Conservation (phyloP, 2,329 filamentous ascomycete genomes). For the Didymosphaeria variabile region DNA sequence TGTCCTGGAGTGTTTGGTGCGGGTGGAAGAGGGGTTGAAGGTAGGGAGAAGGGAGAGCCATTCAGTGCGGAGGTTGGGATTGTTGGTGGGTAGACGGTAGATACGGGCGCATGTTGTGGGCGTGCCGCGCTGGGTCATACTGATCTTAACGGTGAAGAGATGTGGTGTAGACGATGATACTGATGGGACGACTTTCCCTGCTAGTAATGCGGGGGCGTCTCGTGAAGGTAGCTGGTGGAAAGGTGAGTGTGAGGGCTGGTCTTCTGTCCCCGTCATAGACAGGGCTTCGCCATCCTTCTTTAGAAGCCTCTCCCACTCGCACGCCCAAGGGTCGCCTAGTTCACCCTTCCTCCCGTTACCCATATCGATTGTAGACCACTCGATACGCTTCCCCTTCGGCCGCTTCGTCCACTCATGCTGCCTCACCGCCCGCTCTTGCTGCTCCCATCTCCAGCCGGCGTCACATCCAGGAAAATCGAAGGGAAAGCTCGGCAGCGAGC, state of each 20-base stretch:
- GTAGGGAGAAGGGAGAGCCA: slow-evolving; percentile 73
- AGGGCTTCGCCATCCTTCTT: slow-evolving; percentile 8
- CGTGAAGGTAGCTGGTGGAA: slow-evolving; percentile 34
- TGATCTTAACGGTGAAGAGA: slow-evolving; percentile 71
- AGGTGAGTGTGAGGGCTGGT: slow-evolving; percentile 23
- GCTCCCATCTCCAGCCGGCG: slow-evolving; percentile 81
- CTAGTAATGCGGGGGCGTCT: slow-evolving; percentile 40
- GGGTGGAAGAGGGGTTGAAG: slow-evolving; percentile 9
- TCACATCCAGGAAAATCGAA: slow-evolving; percentile 82
- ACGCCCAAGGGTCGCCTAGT: slow-evolving; percentile 80
- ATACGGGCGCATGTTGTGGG: slow-evolving; percentile 78
- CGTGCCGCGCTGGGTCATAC: slow-evolving; percentile 73
- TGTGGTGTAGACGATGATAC: slow-evolving; percentile 19
- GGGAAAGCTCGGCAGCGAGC: slow-evolving; percentile 82
- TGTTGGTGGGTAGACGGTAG: slow-evolving; percentile 77
- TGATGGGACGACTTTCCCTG: slow-evolving; percentile 6
- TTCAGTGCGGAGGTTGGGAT: slow-evolving; percentile 66
- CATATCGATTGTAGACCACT: slow-evolving; percentile 78
- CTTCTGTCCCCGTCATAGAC: slow-evolving; percentile 15
- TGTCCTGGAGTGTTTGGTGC: neutral
- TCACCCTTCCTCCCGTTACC: slow-evolving; percentile 81
- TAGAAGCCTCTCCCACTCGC: slow-evolving; percentile 81
- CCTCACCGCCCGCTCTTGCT: slow-evolving; percentile 67
- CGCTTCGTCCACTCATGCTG: slow-evolving; percentile 75
- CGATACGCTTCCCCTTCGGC: slow-evolving; percentile 82